phyloP scores from a whole-genome alignment of 495 filamentous ascomycete species.

The Bacidia gigantensis region DNA sequence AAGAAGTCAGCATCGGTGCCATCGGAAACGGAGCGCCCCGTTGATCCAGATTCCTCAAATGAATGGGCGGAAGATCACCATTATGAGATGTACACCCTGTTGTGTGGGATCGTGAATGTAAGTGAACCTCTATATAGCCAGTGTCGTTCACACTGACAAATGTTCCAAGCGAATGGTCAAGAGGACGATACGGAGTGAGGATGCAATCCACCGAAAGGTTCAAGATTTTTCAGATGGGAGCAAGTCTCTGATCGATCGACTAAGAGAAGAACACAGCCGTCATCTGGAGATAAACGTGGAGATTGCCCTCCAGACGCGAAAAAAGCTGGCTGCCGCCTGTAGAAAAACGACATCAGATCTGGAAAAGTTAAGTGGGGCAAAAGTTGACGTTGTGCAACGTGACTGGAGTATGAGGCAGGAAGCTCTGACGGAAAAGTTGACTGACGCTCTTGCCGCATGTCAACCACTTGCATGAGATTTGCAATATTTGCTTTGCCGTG shows the following conservation, averaged over 20 bases:
- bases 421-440: neutral
- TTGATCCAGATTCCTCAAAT: neutral
- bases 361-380: neutral
- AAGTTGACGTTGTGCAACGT: neutral
- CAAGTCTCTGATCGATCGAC: neutral
- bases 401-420: neutral
- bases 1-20: neutral
- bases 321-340: neutral
- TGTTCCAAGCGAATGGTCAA: neutral
- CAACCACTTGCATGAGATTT: neutral
- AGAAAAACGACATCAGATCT: neutral
- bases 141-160: neutral
- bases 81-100: neutral
- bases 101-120: neutral
- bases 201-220: slow-evolving; percentile 3
- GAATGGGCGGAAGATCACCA: neutral
- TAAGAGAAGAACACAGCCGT: neutral
- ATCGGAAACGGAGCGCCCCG: neutral
- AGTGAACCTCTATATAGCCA: neutral
- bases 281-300: neutral
- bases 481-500: neutral
- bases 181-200: neutral
- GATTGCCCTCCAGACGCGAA: neutral
- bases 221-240: slow-evolving; percentile 1
- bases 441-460: neutral